Evolutionary conservation across 2,329 filamentous ascomycete genomes (phyloP), one percentile per base, ranked within the genome.

Genomic region (Polychaeton citri): DNA sequence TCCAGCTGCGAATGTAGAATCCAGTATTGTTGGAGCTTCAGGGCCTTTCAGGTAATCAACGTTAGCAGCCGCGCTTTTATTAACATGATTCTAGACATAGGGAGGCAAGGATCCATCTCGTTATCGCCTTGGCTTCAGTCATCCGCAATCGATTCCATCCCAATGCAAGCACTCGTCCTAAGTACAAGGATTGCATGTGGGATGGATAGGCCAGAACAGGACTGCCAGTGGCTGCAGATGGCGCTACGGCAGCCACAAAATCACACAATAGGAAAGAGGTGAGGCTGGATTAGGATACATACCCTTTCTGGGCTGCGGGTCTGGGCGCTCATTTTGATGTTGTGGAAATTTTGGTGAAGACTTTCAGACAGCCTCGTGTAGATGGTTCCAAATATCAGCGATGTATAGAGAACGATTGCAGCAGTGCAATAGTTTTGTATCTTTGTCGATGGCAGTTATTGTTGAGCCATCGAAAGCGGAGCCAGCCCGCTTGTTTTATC

Each of bases 1-100:
- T 60, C 58, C 43, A 63, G 58, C 35, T 63, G 59, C 16, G 31
- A 28, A 15, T 56, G 54, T 12, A 64, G 51, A 8, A 56, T 44
- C 40, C 62, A 53, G 45, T 62, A 63, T 13, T 30, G 21, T 36
- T 42, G 42, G 26, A 44, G 38, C 37, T 38, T 37, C 9, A 42
- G 33, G 19, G 37, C 39, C 42, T 44, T 30, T 31, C 28, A 37
- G 10, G 30, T 9, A 16, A 19, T 18, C 30, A 37, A 15, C 24
- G 24, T 10, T 28, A 28, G 24, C 12, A 15, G 12, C 24, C 12
- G 24, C 24, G 24, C 7, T 10, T 28, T 7, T 15, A 10, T 5
- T 10, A 28, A 28, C 24, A 28, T 10, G 12, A 28, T 10, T 15
- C 12, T 10, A 28, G 15, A 28, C 15, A 28, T 7, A 28, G 15